phyloP scores from a whole-genome alignment of 805 yeast genomes.

The Candida insectalens region DNA sequence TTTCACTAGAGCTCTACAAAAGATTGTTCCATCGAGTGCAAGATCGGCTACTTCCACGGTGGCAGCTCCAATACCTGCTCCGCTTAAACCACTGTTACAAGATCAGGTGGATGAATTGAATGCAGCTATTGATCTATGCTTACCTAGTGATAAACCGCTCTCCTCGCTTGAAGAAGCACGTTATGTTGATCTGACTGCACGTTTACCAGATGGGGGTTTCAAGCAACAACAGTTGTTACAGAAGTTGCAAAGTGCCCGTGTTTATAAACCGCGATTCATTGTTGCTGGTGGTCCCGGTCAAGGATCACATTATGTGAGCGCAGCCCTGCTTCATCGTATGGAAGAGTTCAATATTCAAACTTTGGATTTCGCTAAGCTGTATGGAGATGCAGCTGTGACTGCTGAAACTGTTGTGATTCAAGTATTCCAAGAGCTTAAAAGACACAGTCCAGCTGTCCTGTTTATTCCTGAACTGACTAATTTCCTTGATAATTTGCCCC shows the following conservation, averaged over 20 bases:
- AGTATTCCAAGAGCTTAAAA: constrained; percentile 74
- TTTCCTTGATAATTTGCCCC: constrained; percentile 62
- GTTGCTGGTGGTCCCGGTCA: constrained; percentile 66
- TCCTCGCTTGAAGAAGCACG: constrained; percentile 61
- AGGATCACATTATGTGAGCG: constrained; percentile 80
- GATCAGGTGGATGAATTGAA: constrained; percentile 37
- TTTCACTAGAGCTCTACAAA: constrained; percentile 76
- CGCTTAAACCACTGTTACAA: constrained; percentile 55
- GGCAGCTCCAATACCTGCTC: constrained; percentile 63
- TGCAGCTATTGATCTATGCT: constrained; percentile 38
- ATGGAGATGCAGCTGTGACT: constrained; percentile 69
- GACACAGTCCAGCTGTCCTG: constrained; percentile 82
- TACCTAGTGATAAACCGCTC: constrained; percentile 51
- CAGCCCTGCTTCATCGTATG: constrained; percentile 70
- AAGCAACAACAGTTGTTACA: constrained; percentile 52
- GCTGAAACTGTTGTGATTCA: constrained; percentile 81
- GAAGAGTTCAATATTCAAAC: constrained; percentile 89
- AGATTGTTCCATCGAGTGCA: constrained; percentile 87
- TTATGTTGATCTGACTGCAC: constrained; percentile 42
- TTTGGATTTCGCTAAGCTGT: constrained; percentile 68
- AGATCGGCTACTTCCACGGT: constrained; percentile 64
- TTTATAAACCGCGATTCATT: constrained; percentile 74
- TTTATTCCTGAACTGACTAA: constrained; percentile 75
- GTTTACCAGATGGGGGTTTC: constrained; percentile 43
- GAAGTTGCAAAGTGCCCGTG: constrained; percentile 35